These are phyloP conservation scores for Chlamydomonas incerta DNA, from an alignment of 139 green algal genomes.

Conservation along the genomic window DNA sequence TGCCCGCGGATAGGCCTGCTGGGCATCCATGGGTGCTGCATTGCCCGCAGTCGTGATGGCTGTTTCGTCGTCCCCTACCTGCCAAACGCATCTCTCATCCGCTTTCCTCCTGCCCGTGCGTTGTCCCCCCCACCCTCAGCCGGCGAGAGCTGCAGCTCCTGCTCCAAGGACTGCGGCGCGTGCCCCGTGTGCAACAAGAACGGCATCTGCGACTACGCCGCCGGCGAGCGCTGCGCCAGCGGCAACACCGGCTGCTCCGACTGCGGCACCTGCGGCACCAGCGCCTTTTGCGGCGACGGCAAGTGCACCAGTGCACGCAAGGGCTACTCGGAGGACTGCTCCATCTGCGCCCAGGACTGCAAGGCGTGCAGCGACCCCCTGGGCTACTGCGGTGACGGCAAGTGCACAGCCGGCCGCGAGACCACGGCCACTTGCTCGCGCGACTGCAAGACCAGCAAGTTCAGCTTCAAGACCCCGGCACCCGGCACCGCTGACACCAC, in stretches of 20 bases:
- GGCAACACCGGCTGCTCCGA: constrained; percentile 2
- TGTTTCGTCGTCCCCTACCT: too few species aligned
- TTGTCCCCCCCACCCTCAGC: too few species aligned
- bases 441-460: constrained; percentile 16
- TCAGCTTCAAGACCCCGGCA: background rate
- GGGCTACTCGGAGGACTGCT: constrained; percentile 16
- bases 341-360: constrained; percentile 1
- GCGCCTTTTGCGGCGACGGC: constrained; percentile 15
- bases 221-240: background rate
- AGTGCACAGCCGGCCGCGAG: background rate
- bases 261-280: background rate
- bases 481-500: background rate
- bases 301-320: background rate
- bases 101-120: too few species aligned
- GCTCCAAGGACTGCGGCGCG: constrained; percentile 5
- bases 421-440: background rate
- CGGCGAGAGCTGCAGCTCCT: background rate
- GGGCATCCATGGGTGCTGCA: too few species aligned
- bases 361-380: background rate
- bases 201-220: background rate
- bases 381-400: constrained; percentile 25
- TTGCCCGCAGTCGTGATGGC: too few species aligned
- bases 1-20: too few species aligned
- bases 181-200: constrained; percentile 9
- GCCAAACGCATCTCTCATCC: too few species aligned